Conservation (phyloP, 202 grass and related monocot species). For the Elaeis oleifera region DNA sequence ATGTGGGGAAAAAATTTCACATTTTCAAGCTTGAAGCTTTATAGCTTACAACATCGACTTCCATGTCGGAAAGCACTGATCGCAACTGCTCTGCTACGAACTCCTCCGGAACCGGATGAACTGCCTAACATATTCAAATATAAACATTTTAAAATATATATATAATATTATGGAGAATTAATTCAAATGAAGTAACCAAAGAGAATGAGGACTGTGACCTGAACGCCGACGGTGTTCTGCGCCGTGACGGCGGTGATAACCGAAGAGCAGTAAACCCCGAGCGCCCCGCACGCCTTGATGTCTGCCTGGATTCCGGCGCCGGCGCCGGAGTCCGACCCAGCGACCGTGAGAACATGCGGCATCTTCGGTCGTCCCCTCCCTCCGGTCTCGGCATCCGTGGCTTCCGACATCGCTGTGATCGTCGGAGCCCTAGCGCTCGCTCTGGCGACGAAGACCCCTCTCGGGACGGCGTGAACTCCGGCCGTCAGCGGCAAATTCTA, state of each 20-base stretch:
- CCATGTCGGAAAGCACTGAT: conserved; percentile 90
- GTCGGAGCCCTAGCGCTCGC: neutral
- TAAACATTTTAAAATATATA: too few relatives aligned
- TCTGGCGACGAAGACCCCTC: too few relatives aligned
- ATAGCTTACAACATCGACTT: conserved; percentile 68
- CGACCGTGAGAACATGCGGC: conserved; percentile 75
- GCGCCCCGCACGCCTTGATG: conserved; percentile 75
- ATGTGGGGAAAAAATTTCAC: too few relatives aligned
- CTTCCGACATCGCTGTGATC: neutral
- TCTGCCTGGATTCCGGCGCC: conserved; percentile 88
- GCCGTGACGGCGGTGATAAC: conserved; percentile 86
- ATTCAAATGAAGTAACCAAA: neutral
- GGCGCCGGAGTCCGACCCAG: conserved; percentile 73
- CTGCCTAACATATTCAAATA: conserved; percentile 30
- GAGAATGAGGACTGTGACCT: conserved; percentile 27
- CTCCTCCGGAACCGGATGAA: conserved; percentile 70
- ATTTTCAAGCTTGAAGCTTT: too few relatives aligned
- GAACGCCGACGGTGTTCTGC: conserved; percentile 88
- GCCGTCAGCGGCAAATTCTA: too few relatives aligned
- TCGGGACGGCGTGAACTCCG: too few relatives aligned
- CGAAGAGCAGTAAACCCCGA: conserved; percentile 82
- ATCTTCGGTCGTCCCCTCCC: conserved; percentile 22
- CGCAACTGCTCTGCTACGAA: conserved; percentile 66
- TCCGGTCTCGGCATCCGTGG: too few relatives aligned
- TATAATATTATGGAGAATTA: too few relatives aligned